Evolutionary conservation across 768 basidiomycete species (phyloP).

Genomic region (Goffeauzyma gilvescens): DNA sequence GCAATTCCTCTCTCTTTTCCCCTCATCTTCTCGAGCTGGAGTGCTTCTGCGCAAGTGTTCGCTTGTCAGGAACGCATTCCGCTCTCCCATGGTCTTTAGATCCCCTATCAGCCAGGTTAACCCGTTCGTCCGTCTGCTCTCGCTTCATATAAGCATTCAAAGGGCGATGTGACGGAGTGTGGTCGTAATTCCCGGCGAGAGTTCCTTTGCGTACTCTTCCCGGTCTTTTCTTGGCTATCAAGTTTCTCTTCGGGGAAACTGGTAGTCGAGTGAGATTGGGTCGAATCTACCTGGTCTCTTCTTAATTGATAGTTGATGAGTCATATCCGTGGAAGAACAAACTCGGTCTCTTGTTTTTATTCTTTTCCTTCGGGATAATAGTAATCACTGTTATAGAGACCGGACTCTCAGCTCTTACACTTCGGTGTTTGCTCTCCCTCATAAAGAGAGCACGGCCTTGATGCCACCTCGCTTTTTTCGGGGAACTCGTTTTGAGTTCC

Average conservation of each 20-base stretch:
- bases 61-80: too few relatives aligned
- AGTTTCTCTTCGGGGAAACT: not conserved
- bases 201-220: not conserved
- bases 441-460: constrained; percentile 1
- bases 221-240: not conserved
- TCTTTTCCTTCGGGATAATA: constrained; percentile 1
- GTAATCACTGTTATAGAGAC: too few relatives aligned
- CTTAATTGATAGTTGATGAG: constrained; percentile 11
- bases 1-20: not conserved
- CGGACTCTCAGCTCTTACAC: not conserved
- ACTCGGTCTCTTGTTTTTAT: not conserved
- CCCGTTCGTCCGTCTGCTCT: not conserved
- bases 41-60: too few relatives aligned
- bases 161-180: not conserved
- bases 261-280: not conserved
- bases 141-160: too few relatives aligned
- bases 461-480: constrained; percentile 1
- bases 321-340: constrained; percentile 10
- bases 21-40: not conserved
- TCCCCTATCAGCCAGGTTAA: constrained; percentile 8
- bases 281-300: not conserved
- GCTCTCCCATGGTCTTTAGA: constrained; percentile 13
- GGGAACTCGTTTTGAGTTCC: constrained; percentile 7
- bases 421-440: not conserved
- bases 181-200: not conserved